phyloP scores from a whole-genome alignment of 202 grass and related monocot genomes.

The Hordeum pubiflorum region DNA sequence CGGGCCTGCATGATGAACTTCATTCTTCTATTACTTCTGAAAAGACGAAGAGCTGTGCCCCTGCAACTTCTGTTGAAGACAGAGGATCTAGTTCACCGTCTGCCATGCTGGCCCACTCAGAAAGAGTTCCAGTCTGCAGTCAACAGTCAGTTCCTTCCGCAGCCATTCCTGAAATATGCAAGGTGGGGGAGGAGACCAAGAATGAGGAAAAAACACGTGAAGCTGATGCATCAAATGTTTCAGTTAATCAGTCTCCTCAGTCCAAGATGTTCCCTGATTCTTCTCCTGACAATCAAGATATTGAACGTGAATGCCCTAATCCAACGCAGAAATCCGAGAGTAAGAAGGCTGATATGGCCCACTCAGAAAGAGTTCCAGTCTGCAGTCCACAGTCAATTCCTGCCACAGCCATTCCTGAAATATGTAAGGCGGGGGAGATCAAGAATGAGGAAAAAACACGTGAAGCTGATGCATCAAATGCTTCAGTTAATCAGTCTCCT shows the following conservation, averaged over 20 bases:
- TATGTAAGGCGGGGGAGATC: constrained; percentile 30
- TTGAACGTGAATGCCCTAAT: constrained; percentile 27
- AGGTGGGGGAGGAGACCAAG: constrained; percentile 27
- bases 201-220: constrained; percentile 44
- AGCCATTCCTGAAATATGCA: constrained; percentile 32
- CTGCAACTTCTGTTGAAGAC: constrained; percentile 45
- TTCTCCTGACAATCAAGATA: constrained; percentile 31
- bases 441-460: constrained; percentile 37
- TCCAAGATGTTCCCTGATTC: constrained; percentile 13
- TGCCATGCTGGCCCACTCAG: constrained; percentile 29
- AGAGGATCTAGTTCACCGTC: constrained; percentile 50
- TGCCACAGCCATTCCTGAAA: constrained; percentile 22
- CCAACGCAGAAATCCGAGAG: constrained; percentile 27
- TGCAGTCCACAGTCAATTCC: constrained; percentile 33
- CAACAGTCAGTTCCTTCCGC: constrained; percentile 29
- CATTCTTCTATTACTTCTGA: constrained; percentile 38
- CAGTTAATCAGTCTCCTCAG: constrained; percentile 11
- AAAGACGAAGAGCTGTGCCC: constrained; percentile 31
- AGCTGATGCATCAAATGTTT: constrained; percentile 33
- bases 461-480: constrained; percentile 36
- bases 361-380: constrained; percentile 28
- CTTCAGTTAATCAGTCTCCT: constrained; percentile 18
- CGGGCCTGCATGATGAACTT: constrained; percentile 30
- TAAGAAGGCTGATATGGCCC: constrained; percentile 12
- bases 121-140: constrained; percentile 32